phyloP scores from a whole-genome alignment of 805 yeast species.

The Sugiyamaella boreocaroliniensis region DNA sequence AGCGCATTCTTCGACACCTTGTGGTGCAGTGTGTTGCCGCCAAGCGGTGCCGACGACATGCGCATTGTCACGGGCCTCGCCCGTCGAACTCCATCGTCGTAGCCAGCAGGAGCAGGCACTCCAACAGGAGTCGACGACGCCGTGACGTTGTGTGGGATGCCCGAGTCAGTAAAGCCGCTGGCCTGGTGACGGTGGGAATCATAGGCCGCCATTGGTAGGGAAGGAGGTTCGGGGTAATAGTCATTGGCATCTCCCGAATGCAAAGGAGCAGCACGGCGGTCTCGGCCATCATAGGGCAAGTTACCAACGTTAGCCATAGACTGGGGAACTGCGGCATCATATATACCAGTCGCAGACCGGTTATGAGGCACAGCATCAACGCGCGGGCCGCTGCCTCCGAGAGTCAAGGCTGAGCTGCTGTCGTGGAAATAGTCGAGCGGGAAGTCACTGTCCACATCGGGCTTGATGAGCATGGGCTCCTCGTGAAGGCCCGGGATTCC shows the following conservation, averaged over 20 bases:
- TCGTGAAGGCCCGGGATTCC: neutral
- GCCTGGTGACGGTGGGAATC: neutral
- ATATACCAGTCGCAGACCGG: neutral
- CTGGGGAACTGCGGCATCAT: neutral
- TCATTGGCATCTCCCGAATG: neutral
- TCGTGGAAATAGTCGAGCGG: conserved; percentile 21
- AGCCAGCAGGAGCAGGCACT: neutral
- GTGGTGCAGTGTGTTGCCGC: neutral
- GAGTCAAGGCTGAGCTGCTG: neutral
- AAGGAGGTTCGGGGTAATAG: neutral
- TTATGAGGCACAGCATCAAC: neutral
- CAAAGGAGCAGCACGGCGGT: neutral
- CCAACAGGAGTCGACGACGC: neutral
- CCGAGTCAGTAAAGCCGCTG: neutral
- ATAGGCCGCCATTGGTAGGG: neutral
- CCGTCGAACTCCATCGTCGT: neutral
- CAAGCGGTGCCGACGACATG: neutral
- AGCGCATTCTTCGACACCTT: neutral
- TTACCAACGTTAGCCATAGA: neutral
- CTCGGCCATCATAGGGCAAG: neutral
- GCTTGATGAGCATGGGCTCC: conserved; percentile 5
- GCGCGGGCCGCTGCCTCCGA: neutral
- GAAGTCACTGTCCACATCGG: conserved; percentile 19
- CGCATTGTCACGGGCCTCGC: neutral
- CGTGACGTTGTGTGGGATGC: neutral